Base-by-base conservation (phyloP, 768 basidiomycete species). In the Podaxis sp. region DNA sequence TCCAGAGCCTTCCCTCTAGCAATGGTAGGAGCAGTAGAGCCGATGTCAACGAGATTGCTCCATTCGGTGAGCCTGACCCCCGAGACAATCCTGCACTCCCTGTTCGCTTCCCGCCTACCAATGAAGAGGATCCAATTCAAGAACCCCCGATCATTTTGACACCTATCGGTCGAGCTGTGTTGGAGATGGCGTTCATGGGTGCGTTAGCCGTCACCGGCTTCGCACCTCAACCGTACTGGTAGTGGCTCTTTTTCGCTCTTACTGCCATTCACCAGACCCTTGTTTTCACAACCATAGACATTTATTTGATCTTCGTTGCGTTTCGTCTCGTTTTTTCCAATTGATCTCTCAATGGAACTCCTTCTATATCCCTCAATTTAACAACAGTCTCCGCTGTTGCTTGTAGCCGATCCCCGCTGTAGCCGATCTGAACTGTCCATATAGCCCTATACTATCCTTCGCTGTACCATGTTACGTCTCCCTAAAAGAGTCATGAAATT, bases 101-200 rank as follows among this genome's bases (percentile, higher is more conserved):
- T 17, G 19, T 25, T 37, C 54, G 29, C 7, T 50, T 49, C 37
- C 54, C 55, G 17, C 33, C 19, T 8, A 55, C 47, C 40, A 63
- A 61, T 25, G 72, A 72, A 49, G 71, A 74, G 22, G 71, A 73
- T 15, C 73, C 74, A 38, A 68, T 72, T n/a, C 73, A 74, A 54
- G 81, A 84, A 54, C 72, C 75, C 9, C 76, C 81, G 40, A 71
- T 79, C 37, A 78, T 77, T 56, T 68, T 82, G 56, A 85, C 82
- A 5, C 82, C 82, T 6, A 76, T 85, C 53, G 84, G 84, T 40
- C 76, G 77, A 61, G 81, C 84, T 5, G 82, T 82, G 54, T 70
- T 83, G 69, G 82, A 85, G 69, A 83, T 84, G 84, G 80, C 78
- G 22, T 84, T 81, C 79, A 70, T 81, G 57, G 84, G 84, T 51